A percentile compares a stretch with the other conserved stretches of the same genome.
phyloP scores from a whole-genome alignment of 805 yeast genomes.

The Candida maris region DNA sequence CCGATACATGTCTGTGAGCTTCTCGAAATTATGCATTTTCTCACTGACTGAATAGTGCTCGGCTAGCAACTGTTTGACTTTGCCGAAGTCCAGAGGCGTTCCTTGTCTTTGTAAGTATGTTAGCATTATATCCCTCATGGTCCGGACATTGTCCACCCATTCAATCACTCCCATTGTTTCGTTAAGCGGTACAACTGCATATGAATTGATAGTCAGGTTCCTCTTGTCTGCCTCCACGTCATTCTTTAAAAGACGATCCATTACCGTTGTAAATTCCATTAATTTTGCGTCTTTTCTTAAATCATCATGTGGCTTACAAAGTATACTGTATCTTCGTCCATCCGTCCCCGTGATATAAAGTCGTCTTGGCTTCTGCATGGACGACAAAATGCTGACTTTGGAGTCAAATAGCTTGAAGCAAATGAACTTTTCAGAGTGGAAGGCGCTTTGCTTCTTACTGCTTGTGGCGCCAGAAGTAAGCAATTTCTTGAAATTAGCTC shows the following conservation, averaged over 20 bases:
- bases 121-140: slow-evolving; percentile 60
- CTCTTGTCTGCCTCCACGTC: slow-evolving; percentile 74
- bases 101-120: slow-evolving; percentile 24
- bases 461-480: slow-evolving; percentile 49
- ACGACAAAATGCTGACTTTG: slow-evolving; percentile 64
- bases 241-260: slow-evolving; percentile 65
- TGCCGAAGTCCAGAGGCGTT: slow-evolving; percentile 26
- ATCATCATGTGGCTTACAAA: slow-evolving; percentile 87
- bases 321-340: slow-evolving; percentile 65
- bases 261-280: slow-evolving; percentile 85
- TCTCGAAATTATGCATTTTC: slow-evolving; percentile 35
- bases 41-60: slow-evolving; percentile 25
- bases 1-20: slow-evolving; percentile 38
- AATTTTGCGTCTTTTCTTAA: slow-evolving; percentile 92
- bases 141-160: slow-evolving; percentile 74
- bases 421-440: slow-evolving; percentile 27
- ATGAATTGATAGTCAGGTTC: slow-evolving; percentile 66
- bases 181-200: slow-evolving; percentile 83
- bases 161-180: slow-evolving; percentile 90
- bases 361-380: slow-evolving; percentile 85
- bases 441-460: slow-evolving; percentile 26
- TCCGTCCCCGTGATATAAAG: slow-evolving; percentile 74
- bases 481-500: slow-evolving; percentile 63
- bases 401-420: slow-evolving; percentile 65
- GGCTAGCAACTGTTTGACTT: slow-evolving; percentile 22